phyloP scores from a whole-genome alignment of 1,284 basidiomycete species.

The Phlebopus sp. region DNA sequence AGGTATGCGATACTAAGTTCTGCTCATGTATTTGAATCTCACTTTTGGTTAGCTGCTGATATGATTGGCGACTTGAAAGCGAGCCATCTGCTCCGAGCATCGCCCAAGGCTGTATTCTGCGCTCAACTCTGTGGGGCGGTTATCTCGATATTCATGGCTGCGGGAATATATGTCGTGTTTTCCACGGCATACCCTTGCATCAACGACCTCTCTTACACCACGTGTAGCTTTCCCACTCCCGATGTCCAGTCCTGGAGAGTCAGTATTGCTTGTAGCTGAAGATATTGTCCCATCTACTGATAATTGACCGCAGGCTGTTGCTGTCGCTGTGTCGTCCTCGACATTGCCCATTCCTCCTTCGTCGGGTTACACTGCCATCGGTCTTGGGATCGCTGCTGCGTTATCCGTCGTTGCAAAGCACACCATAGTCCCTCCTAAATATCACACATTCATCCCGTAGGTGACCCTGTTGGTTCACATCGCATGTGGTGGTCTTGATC shows the following conservation, averaged over 20 bases:
- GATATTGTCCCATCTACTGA: conserved; percentile 10
- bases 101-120: conserved; percentile 65
- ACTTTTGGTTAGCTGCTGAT: conserved; percentile 53
- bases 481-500: conserved; percentile 40
- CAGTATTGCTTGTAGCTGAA: conserved; percentile 11
- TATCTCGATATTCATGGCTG: conserved; percentile 56
- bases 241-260: conserved; percentile 32
- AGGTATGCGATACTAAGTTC: conserved; percentile 2
- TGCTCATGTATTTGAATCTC: background rate
- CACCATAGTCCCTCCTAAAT: conserved; percentile 5
- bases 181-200: conserved; percentile 68
- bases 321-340: conserved; percentile 50
- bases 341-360: conserved; percentile 52
- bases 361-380: conserved; percentile 66
- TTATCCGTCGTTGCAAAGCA: conserved; percentile 46
- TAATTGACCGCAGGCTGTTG: conserved; percentile 52
- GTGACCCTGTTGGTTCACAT: conserved; percentile 42
- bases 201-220: conserved; percentile 32
- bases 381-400: conserved; percentile 46
- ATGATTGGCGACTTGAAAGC: conserved; percentile 77
- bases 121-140: conserved; percentile 57
- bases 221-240: conserved; percentile 21
- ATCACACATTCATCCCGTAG: conserved; percentile 53
- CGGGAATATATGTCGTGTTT: conserved; percentile 62
- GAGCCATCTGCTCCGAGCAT: conserved; percentile 65